Evolutionary conservation across 2,329 filamentous ascomycete genomes (phyloP).

Genomic region (Verruconis gallopava): DNA sequence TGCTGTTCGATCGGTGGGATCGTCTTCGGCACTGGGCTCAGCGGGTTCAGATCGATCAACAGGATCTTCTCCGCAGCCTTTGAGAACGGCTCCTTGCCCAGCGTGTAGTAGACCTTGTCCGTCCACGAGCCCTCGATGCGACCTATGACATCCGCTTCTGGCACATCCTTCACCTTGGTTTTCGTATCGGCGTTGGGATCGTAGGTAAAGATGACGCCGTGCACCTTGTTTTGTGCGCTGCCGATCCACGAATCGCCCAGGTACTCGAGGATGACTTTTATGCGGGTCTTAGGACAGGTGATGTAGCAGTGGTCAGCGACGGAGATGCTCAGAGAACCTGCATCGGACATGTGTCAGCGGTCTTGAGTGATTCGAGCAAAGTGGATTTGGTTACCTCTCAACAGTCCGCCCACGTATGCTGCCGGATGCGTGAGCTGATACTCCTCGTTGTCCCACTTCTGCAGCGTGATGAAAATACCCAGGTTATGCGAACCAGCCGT

Average conservation of each 20-base stretch:
- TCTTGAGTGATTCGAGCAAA: background rate
- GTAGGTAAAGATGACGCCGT: conserved; percentile 83
- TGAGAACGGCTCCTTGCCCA: conserved; percentile 31
- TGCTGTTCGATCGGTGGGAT: conserved; percentile 67
- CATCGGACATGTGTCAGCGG: background rate
- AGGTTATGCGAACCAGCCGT: conserved; percentile 85
- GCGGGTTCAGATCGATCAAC: conserved; percentile 77
- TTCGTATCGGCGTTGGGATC: conserved; percentile 76
- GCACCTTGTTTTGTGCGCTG: conserved; percentile 78
- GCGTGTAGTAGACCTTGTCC: conserved; percentile 50
- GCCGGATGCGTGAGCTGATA: conserved; percentile 92
- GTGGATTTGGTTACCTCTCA: conserved; percentile 42
- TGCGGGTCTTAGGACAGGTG: conserved; percentile 75
- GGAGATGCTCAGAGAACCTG: conserved; percentile 67
- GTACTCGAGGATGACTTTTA: conserved; percentile 89
- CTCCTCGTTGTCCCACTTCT: conserved; percentile 69
- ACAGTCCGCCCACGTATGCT: conserved; percentile 78
- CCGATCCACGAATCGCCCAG: conserved; percentile 91
- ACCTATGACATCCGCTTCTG: conserved; percentile 70
- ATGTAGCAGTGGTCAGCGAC: conserved; percentile 84
- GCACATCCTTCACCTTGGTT: conserved; percentile 69
- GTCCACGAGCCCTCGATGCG: conserved; percentile 81
- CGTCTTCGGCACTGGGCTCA: conserved; percentile 65
- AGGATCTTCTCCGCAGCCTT: conserved; percentile 44
- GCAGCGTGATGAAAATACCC: conserved; percentile 84